Base-by-base conservation (phyloP, 106 monocot genomes). In the Dactylorhiza incarnata region DNA sequence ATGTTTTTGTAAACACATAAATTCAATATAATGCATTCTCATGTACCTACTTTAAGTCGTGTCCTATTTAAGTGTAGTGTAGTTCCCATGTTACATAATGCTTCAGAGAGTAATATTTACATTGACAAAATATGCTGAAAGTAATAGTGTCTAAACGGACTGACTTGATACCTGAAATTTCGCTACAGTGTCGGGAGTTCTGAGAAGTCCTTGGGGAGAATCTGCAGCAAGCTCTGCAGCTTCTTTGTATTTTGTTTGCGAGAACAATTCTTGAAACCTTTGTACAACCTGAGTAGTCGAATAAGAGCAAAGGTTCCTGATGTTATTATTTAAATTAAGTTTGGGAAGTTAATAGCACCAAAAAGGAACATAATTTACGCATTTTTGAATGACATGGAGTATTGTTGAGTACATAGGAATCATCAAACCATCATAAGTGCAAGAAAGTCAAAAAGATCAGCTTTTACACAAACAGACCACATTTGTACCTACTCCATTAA, bases 161-260 rank as follows among this genome's bases (percentile, higher is more conserved):
- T n/a, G 2, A 71, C n/a, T 13, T 50, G 25, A 62, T 76, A 93
- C 96, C 89, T 96, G 96, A 91, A 96, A 97, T 84, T 97, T 97
- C 67, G 89, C 96, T 59, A 97, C 91, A 75, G 93, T 97, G 14
- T 97, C 96, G 0, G 93, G 93, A 73, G 96, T 97, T 76, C 96
- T 79, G 17, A 97, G 85, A 62, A 97, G 82, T 73, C 89, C 93
- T 76, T 97, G 93, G 50, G 96, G 96, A 83, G 96, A 97, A 45
- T 97, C 96, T 67, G 96, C 93, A 79, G 96, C 96, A 79, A 97
- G 89, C 79, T 97, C 96, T 74, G 96, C 96, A 68, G 96, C 96
- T 83, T 97, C 93, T 81, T 97, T 97, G 73, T 97, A 97, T 71
- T 97, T 97, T 20, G 91, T 97, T 74, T 97, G 96, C 37, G 96